These are phyloP conservation scores for Fusarium coicis DNA, from an alignment of 2,329 filamentous ascomycete genomes.

Conservation along the genomic window DNA sequence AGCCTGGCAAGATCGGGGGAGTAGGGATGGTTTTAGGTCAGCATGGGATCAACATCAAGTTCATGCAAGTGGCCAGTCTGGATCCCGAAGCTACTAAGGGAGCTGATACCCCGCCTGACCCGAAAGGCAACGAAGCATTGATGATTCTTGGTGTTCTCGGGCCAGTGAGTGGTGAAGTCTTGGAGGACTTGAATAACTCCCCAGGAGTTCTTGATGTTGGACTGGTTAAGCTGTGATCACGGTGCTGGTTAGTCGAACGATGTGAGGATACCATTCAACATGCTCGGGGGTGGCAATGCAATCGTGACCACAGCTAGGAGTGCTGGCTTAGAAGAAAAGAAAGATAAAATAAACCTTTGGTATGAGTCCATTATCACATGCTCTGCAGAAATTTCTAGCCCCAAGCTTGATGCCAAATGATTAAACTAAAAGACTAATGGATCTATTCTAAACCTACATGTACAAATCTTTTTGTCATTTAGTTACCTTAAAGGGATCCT, in stretches of 20 bases:
- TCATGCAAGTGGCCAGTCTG: slow-evolving; percentile 77
- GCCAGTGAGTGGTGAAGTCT: slow-evolving; percentile 66
- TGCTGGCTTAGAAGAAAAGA: neutral
- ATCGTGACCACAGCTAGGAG: neutral
- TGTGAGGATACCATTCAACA: neutral
- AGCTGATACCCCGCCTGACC: slow-evolving; percentile 34
- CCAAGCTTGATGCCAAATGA: too few species aligned
- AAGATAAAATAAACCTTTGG: neutral
- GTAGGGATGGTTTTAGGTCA: slow-evolving; percentile 77
- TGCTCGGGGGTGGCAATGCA: neutral
- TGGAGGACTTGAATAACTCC: slow-evolving; percentile 59
- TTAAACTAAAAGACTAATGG: neutral
- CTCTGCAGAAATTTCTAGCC: neutral
- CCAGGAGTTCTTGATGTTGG: slow-evolving; percentile 68
- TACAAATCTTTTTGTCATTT: neutral
- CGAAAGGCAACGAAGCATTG: slow-evolving; percentile 72
- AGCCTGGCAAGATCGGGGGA: slow-evolving; percentile 83
- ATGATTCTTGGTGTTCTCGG: slow-evolving; percentile 84
- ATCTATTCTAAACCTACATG: neutral
- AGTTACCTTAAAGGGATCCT: neutral
- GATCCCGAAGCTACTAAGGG: slow-evolving; percentile 44
- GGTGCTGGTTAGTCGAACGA: too few species aligned
- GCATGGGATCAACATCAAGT: slow-evolving; percentile 80
- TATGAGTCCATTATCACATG: neutral
- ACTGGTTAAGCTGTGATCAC: slow-evolving; percentile 56